phyloP scores from a whole-genome alignment of 768 basidiomycete genomes.

The Psilocybe cubensis region DNA sequence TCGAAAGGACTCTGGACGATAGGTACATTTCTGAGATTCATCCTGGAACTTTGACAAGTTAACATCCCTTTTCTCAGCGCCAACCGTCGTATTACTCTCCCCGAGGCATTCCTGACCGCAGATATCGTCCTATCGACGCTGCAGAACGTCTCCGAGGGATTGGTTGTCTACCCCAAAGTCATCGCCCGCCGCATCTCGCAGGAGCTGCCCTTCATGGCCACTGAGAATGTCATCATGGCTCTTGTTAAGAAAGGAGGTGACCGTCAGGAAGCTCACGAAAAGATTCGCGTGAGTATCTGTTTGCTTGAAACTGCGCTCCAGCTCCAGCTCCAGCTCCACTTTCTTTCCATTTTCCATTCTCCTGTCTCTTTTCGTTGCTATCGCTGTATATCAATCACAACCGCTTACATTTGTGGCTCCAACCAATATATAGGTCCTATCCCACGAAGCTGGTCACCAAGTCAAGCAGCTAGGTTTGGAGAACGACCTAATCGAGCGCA shows the following conservation, averaged over 20 bases:
- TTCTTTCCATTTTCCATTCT: background rate
- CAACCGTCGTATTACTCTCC: conserved; percentile 94
- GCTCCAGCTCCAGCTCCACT: too few relatives aligned
- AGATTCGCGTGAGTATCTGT: conserved; percentile 69
- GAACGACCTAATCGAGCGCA: conserved; percentile 93
- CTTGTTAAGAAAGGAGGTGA: conserved; percentile 95
- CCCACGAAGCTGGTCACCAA: conserved; percentile 92
- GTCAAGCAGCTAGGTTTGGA: conserved; percentile 94
- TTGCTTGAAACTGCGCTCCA: too few relatives aligned
- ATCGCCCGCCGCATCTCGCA: conserved; percentile 91
- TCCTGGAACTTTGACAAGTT: conserved; percentile 28
- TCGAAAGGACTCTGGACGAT: conserved; percentile 97
- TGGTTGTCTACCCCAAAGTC: conserved; percentile 99
- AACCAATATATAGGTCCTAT: conserved; percentile 63
- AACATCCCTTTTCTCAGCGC: conserved; percentile 54
- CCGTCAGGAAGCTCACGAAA: conserved; percentile 95
- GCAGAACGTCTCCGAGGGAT: conserved; percentile 95
- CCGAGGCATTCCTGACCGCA: conserved; percentile 95
- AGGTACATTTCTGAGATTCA: conserved; percentile 48
- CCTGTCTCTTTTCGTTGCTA: too few relatives aligned
- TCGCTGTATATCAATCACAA: too few relatives aligned
- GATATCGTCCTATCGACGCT: conserved; percentile 96
- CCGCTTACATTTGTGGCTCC: background rate
- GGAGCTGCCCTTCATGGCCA: conserved; percentile 99
- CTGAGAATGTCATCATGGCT: conserved; percentile 99